Base-by-base conservation (phyloP, 2,329 filamentous ascomycete species). In the Aquanectria penicillioides region DNA sequence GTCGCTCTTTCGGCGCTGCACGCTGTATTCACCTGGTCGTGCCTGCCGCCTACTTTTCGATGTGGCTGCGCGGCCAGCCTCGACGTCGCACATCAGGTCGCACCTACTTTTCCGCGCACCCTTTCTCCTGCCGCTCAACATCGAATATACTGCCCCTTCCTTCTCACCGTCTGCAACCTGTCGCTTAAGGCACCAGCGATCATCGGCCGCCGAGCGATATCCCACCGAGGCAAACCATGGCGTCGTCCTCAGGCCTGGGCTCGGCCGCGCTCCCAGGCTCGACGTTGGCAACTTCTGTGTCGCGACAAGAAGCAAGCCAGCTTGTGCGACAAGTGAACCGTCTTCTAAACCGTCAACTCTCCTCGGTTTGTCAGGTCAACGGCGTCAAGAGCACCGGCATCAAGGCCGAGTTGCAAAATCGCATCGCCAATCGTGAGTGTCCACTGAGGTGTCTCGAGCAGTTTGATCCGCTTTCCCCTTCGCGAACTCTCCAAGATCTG, bases 361-460 rank as follows among this genome's bases (percentile, higher is more conserved):
- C 93, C 69, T 83, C 83, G 49, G 89, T 98, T 65, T 91, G 94
- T 71, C 85, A 87, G 63, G 81, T 85, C 60, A 92, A 97, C 78
- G 85, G 88, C 41, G 81, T 97, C 29, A 85, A 86, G 65, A 90
- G 92, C 60, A 91, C 89, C 23, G 95, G 95, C 17, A 89, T 95
- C 70, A 99, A 99, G 81, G 86, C 88, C 28, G 86, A 91, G 36
- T 80, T 98, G 59, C 93, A 97, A 77, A 79, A 80, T 57, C 89
- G 94, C 69, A 91, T 97, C 61, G 86, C 90, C 63, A 81, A 86
- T 58, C 86, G 95, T 98, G 82, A 77, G 91, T 87, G 31, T 51
- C 51, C 28, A n/a, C n/a, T n/a, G n/a, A n/a, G n/a, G n/a, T n/a
- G n/a, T n/a, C n/a, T 17, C 29, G 8, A 12, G 17, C 25, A 18